These are phyloP conservation scores for Vachellia pachyceras DNA, from an alignment of 306 rosid genomes.

Conservation along the genomic window DNA sequence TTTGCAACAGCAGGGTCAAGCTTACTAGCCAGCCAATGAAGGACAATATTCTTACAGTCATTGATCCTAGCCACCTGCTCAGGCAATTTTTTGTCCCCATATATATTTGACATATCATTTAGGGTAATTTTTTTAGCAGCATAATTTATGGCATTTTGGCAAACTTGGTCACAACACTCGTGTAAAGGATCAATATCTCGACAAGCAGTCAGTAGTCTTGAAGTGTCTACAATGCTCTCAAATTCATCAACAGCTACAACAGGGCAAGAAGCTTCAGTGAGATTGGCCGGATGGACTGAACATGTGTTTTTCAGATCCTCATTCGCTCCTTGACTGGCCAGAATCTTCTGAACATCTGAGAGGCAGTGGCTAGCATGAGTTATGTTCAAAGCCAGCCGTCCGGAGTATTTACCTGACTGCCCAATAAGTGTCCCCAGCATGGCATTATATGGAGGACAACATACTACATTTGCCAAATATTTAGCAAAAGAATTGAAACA, in stretches of 20 bases:
- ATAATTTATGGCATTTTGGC: slow-evolving; percentile 59
- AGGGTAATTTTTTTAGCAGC: slow-evolving; percentile 61
- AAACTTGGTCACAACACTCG: slow-evolving; percentile 73
- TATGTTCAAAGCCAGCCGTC: slow-evolving; percentile 58
- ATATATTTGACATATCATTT: slow-evolving; percentile 49
- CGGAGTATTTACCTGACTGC: slow-evolving; percentile 62
- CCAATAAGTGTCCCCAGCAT: slow-evolving; percentile 60
- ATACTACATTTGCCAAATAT: slow-evolving; percentile 67
- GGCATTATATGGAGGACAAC: slow-evolving; percentile 74
- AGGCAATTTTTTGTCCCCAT: slow-evolving; percentile 31
- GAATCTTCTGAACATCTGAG: slow-evolving; percentile 62
- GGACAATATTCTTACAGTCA: slow-evolving; percentile 62
- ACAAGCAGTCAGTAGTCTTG: slow-evolving; percentile 69
- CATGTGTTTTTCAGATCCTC: slow-evolving; percentile 52
- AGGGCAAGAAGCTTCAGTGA: slow-evolving; percentile 69
- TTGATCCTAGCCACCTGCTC: slow-evolving; percentile 47
- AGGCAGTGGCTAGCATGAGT: slow-evolving; percentile 68
- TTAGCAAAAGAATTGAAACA: slow-evolving; percentile 76
- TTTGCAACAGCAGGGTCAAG: slow-evolving; percentile 55
- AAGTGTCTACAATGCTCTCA: slow-evolving; percentile 60
- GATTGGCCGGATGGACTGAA: slow-evolving; percentile 54
- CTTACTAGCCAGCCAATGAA: slow-evolving; percentile 68
- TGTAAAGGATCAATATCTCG: slow-evolving; percentile 58
- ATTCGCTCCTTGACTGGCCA: slow-evolving; percentile 66
- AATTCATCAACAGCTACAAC: slow-evolving; percentile 51